Evolutionary conservation across 495 filamentous ascomycete genomes (phyloP), one percentile per base, ranked within the genome.

Genomic region (Tuber calosporum): DNA sequence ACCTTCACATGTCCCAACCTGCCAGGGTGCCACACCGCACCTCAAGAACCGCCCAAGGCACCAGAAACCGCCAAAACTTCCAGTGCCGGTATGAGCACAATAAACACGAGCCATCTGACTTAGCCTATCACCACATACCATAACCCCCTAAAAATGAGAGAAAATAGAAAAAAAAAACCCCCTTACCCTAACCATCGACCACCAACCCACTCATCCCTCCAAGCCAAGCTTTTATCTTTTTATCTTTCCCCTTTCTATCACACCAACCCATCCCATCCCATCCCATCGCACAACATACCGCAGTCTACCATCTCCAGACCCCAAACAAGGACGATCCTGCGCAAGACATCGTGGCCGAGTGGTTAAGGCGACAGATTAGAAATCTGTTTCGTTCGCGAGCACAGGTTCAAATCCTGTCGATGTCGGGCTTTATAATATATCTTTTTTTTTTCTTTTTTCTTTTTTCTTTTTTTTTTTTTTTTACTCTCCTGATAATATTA

Each of bases 351-450:
- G 76, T 78, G 76, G 76, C 76, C 74, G 74, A 78, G 76, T 78
- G 76, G 76, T 78, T 78, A 78, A 78, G 76, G 76, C 76, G 74
- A 77, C 76, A 78, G 76, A 78, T 77, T 77, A 77, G 76, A 77
- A 77, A 77, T 77, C 75, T 77, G 75, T 77, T 77, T 77, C 75
- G 75, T 77, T 77, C 75, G 75, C 74, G 75, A 77, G 75, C 75
- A 74, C 76, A 77, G 76, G 76, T 78, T 78, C 76, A 78, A 78
- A 78, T 78, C 76, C 76, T 77, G 76, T 75, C 76, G 74, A 78
- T 77, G 74, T 77, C 76, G 74, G 26, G n/a, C 0, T 13, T 53
- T 53, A n/a, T 42, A 67, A n/a, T 6, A 8, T 69, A 62, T 43
- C 17, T 7, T 40, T 38, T 72, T 67, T 30, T 37, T 69, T 39